phyloP scores from a whole-genome alignment of 1,284 basidiomycete species.

The Rhodotorula sp. region DNA sequence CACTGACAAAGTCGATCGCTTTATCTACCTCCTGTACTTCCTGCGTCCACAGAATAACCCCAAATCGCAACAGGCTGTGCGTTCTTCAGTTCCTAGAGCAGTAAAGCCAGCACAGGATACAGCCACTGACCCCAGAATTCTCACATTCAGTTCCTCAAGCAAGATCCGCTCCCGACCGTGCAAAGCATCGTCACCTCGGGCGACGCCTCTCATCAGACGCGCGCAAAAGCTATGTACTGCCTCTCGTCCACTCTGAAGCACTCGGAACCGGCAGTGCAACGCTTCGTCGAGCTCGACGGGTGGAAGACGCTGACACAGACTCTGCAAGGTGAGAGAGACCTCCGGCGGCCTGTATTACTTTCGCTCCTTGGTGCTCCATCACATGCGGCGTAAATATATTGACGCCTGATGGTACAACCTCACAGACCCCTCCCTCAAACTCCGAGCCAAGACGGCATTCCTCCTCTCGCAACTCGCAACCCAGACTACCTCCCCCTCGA shows the following conservation, averaged over 20 bases:
- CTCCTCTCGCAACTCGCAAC: slow-evolving; percentile 74
- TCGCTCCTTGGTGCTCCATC: neutral
- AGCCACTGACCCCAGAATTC: too few species aligned
- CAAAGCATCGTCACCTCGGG: slow-evolving; percentile 58
- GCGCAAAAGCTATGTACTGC: slow-evolving; percentile 82
- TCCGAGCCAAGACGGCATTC: slow-evolving; percentile 82
- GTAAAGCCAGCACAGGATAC: neutral
- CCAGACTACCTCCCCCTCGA: slow-evolving; percentile 50
- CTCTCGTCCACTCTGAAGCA: slow-evolving; percentile 83
- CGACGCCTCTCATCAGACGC: slow-evolving; percentile 55
- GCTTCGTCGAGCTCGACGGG: slow-evolving; percentile 62
- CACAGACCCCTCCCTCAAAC: slow-evolving; percentile 69
- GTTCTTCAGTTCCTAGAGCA: slow-evolving; percentile 46
- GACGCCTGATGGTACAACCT: too few species aligned
- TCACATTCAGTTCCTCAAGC: slow-evolving; percentile 64
- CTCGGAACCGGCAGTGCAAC: slow-evolving; percentile 64
- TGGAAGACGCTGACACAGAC: slow-evolving; percentile 54
- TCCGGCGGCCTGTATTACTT: accelerated
- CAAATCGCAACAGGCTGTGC: slow-evolving; percentile 76
- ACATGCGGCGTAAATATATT: too few species aligned
- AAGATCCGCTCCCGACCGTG: slow-evolving; percentile 65
- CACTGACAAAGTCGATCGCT: too few species aligned
- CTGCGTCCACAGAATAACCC: slow-evolving; percentile 71
- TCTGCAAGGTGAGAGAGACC: slow-evolving; percentile 52
- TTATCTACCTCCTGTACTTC: neutral